Base-by-base conservation (phyloP, 306 rosid species). In the Sechiopsis laciniata region DNA sequence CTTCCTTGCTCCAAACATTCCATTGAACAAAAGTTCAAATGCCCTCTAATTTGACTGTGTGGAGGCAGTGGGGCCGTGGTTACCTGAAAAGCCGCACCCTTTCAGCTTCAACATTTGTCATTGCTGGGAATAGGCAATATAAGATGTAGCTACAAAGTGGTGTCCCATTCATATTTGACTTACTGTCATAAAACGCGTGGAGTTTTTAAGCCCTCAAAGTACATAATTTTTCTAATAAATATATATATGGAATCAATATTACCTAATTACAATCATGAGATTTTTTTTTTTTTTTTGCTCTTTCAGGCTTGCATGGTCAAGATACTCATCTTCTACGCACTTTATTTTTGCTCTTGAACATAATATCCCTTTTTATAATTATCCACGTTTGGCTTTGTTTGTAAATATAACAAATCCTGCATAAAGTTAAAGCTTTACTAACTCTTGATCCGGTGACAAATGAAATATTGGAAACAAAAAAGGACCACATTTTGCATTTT, bases 161-260 rank as follows among this genome's bases (percentile, higher is more conserved):
- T 42, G 71, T 65, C 54, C 71, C 71, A 42, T 42, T 65, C 71
- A 2, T 7, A 68, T 68, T 48, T 45, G 73, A 68, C 73, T 68
- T 68, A 40, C 55, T 68, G 40, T 45, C 73, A 68, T 46, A 68
- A 45, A 45, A 68, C 56, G 73, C 56, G 73, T 48, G 16, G 56
- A 68, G 50, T 6, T 40, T 20, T 42, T 14, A 19, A 11, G 37
- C 29, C 56, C 20, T 56, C 4, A 14, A 68, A 48, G 37, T 68
- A 45, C 56, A 21, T 12, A 0, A 12, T 11, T 17, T 46, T n/a
- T 40, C 20, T 0, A 42, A 11, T 21, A 48, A 48, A 21, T 48
- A 68, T 48, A 42, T n/a, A n/a, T n/a, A n/a, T n/a, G n/a, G 24
- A 66, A 19, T 66, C 55, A 35, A 66, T 45, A 19, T 66, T 42